These are phyloP conservation scores for Lactarius sanguifluus DNA, from an alignment of 768 basidiomycete species.

Conservation along the genomic window DNA sequence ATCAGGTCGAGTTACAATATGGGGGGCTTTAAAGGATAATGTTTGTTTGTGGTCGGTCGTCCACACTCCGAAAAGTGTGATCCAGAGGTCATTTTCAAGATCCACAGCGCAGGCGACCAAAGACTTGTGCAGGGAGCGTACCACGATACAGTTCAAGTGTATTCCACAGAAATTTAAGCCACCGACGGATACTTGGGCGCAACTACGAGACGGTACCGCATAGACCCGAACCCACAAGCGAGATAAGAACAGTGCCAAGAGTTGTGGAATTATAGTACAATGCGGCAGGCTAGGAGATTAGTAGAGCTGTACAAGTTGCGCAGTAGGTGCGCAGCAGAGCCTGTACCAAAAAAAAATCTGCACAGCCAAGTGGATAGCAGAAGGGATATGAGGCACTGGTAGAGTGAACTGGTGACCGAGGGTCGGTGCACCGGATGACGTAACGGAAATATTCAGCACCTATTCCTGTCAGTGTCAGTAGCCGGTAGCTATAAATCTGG, in stretches of 20 bases:
- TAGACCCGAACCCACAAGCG: no score
- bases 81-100: neutral
- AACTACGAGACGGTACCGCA: no score
- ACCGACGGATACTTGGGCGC: neutral
- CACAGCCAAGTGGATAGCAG: neutral
- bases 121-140: neutral
- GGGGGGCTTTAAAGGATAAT: constrained; percentile 5
- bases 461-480: no score
- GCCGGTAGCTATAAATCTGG: no score
- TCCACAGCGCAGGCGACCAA: neutral
- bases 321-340: neutral
- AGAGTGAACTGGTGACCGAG: neutral
- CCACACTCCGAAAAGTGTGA: constrained; percentile 7
- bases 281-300: neutral
- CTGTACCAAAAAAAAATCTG: neutral
- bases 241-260: no score
- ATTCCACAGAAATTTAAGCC: neutral
- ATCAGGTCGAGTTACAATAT: neutral
- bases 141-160: neutral
- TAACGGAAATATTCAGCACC: neutral
- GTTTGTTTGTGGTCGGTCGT: neutral
- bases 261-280: neutral
- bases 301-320: neutral
- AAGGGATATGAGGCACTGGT: neutral
- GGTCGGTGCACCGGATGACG: neutral